Percentiles rank a stretch among this genome's conserved stretches.
Conservation (phyloP, 1,139 yeast genomes). For the Geotrichum restrictum region DNA sequence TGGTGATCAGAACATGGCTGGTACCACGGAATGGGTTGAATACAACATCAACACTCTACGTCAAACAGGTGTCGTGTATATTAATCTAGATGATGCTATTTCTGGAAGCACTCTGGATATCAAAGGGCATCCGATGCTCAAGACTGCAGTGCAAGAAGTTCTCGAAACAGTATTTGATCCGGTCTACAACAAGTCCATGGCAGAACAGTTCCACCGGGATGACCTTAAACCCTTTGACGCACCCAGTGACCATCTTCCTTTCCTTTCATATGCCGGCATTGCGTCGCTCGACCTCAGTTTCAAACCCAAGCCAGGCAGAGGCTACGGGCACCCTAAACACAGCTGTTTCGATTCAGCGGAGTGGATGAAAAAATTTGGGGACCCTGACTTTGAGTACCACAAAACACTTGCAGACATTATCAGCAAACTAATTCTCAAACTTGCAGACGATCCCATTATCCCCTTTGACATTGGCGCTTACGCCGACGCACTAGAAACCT, state of each 20-base stretch:
- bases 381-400: constrained; percentile 49
- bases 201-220: constrained; percentile 21
- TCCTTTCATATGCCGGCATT: constrained; percentile 58
- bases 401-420: constrained; percentile 55
- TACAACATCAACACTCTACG: constrained; percentile 50
- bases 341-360: constrained; percentile 68
- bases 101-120: constrained; percentile 57
- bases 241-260: constrained; percentile 64
- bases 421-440: constrained; percentile 50
- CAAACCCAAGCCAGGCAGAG: constrained; percentile 27
- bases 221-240: constrained; percentile 19
- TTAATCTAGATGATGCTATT: constrained; percentile 72
- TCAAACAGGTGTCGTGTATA: constrained; percentile 63
- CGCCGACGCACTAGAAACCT: constrained; percentile 45
- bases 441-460: constrained; percentile 71
- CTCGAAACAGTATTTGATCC: constrained; percentile 40
- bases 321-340: constrained; percentile 48
- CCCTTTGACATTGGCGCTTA: constrained; percentile 61
- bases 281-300: constrained; percentile 66
- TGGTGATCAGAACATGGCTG: constrained; percentile 74
- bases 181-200: constrained; percentile 27
- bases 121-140: constrained; percentile 64
- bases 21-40: constrained; percentile 76
- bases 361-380: constrained; percentile 18
- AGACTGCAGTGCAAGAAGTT: constrained; percentile 41